Evolutionary conservation across 78 protist genomes (phyloP).

Genomic region (Reticulomyxa filosa): DNA sequence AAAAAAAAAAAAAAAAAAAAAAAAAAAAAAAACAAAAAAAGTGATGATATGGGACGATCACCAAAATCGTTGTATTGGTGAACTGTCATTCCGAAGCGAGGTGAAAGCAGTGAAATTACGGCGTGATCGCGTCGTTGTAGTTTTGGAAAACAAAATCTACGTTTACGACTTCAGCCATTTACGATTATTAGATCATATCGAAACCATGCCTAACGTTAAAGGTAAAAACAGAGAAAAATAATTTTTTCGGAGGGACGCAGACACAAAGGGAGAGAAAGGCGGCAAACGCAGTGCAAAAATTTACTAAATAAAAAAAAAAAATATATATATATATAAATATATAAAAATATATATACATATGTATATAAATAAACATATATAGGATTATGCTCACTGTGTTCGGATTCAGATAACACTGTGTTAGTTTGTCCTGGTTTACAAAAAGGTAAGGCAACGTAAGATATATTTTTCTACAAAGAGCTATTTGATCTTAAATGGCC

Average conservation of each 20-base stretch:
- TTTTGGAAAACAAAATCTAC: slow-evolving; percentile 42
- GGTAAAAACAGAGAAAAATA: no score
- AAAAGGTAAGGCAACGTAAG: slow-evolving; percentile 6
- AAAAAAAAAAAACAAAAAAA: no score
- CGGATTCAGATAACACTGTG: slow-evolving; percentile 10
- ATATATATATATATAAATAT: no score
- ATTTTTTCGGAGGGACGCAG: no score
- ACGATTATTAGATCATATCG: slow-evolving; percentile 40
- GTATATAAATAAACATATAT: no score
- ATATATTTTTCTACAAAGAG: neutral
- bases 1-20: no score
- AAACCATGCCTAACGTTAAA: slow-evolving; percentile 59
- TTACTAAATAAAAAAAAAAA: no score
- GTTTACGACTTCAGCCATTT: slow-evolving; percentile 71
- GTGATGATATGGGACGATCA: slow-evolving; percentile 89
- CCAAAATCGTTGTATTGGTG: slow-evolving; percentile 36
- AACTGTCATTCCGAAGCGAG: slow-evolving; percentile 56
- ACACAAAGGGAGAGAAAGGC: no score
- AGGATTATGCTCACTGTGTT: slow-evolving; percentile 45
- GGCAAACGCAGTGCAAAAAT: no score
- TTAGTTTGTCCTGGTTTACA: slow-evolving; percentile 27
- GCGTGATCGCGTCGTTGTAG: slow-evolving; percentile 76
- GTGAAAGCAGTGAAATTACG: slow-evolving; percentile 76
- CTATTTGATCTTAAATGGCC: neutral
- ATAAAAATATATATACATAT: neutral